Base-by-base conservation (phyloP, 345 rosid species). In the Populus tremula region DNA sequence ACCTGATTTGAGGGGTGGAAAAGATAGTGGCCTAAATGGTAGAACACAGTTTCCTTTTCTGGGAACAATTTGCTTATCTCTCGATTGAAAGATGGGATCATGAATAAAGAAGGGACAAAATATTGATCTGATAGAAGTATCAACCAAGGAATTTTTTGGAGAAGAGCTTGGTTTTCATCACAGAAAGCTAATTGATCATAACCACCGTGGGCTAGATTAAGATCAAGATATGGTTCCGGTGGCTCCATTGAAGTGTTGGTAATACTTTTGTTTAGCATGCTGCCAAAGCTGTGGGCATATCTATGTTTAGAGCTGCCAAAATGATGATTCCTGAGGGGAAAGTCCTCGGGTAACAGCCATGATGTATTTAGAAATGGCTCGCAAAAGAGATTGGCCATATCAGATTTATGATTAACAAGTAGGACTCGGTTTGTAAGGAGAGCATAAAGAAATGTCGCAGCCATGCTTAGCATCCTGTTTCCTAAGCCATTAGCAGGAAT, bases 401-500 rank as follows among this genome's bases (percentile, higher is more conserved):
- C 83, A 20, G 20, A 21, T 59, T 59, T 61, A 70, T 45, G 27
- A 5, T 71, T 36, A 71, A 21, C 71, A 16, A 80, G 83, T 21
- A 80, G 70, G 25, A 80, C 76, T 47, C 83, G 70, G 35, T 80
- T 41, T 0, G 79, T 75, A 59, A 80, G 83, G 35, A 80, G 25
- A 18, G 83, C 76, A 53, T 76, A 80, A 50, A 80, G 83, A 70
- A 80, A 80, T 50, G 79, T 41, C 6, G 83, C 64, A 6, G 59
- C 76, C 68, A 80, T 36, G 67, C 83, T 80, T 11, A 75, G 49
- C 25, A 80, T 80, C 71, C 83, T 75, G 75, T 80, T 80, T 74
- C 83, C 83, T 59, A 80, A 29, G 13, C 83, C 83, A 75, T 80
- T 75, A 17, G 16, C 38, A 36, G 78, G 83, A 10, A 66, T 14